Evolutionary conservation across 495 filamentous ascomycete genomes (phyloP).

Genomic region (Aspergillus conjunctus): DNA sequence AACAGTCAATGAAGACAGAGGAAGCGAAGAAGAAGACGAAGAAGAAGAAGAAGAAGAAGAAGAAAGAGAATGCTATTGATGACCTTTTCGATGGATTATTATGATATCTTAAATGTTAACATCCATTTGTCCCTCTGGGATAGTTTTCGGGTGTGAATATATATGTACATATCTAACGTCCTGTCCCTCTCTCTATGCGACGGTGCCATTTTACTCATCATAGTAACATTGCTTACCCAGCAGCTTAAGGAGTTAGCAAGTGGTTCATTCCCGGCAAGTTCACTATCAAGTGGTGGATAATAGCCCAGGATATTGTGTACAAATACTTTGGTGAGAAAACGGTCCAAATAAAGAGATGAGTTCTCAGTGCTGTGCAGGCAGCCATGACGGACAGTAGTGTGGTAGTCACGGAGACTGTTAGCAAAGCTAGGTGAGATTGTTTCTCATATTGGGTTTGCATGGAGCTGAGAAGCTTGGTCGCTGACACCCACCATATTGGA

Average conservation of each 20-base stretch:
- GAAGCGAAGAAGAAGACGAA: constrained; percentile 32
- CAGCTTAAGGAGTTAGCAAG: no score
- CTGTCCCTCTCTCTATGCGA: no score
- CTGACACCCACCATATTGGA: constrained; percentile 80
- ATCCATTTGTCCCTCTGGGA: background rate
- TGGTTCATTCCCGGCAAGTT: constrained; percentile 50
- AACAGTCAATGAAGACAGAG: no score
- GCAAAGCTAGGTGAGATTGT: constrained; percentile 53
- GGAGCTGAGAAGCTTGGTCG: constrained; percentile 57
- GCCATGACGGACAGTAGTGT: constrained; percentile 75
- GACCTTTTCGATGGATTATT: constrained; percentile 60
- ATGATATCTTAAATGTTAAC: constrained; percentile 25
- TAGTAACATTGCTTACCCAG: no score
- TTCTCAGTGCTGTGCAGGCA: constrained; percentile 80
- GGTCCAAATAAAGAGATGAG: constrained; percentile 97
- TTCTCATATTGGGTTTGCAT: constrained; percentile 20
- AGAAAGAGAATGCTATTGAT: constrained; percentile 62
- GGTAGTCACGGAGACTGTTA: constrained; percentile 66
- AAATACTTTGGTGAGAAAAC: constrained; percentile 98
- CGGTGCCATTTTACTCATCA: no score
- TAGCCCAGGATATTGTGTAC: constrained; percentile 84
- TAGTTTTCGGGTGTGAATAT: background rate
- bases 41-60: constrained; percentile 45
- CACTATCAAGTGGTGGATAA: constrained; percentile 75
- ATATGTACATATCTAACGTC: background rate